phyloP scores from a whole-genome alignment of 2,329 filamentous ascomycete species.

The Clarireedia sp. region DNA sequence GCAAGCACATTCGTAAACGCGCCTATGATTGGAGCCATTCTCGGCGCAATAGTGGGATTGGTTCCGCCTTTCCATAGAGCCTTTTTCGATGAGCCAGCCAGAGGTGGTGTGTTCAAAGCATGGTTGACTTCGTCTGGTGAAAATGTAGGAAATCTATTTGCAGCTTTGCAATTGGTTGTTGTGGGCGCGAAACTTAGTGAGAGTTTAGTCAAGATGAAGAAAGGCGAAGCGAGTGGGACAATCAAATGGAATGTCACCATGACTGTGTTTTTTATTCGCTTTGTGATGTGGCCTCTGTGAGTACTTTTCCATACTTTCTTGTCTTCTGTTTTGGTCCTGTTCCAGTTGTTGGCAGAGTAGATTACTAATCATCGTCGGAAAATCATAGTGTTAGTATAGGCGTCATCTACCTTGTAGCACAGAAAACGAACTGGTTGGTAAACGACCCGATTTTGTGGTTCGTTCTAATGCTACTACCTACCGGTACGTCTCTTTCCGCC shows the following conservation, averaged over 20 bases:
- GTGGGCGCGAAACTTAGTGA: conserved; percentile 56
- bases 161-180: conserved; percentile 55
- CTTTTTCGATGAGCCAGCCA: conserved; percentile 49
- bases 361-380: too few relatives aligned
- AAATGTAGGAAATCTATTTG: conserved; percentile 56
- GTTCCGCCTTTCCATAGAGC: conserved; percentile 49
- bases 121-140: conserved; percentile 56
- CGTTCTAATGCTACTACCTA: conserved; percentile 42
- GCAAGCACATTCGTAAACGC: conserved; percentile 48
- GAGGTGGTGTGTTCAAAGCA: conserved; percentile 57
- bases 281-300: conserved; percentile 50
- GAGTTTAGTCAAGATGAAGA: conserved; percentile 40
- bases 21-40: conserved; percentile 50
- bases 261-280: conserved; percentile 46
- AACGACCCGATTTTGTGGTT: conserved; percentile 61
- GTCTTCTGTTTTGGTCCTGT: too few relatives aligned
- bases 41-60: conserved; percentile 52
- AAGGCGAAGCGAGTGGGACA: conserved; percentile 27
- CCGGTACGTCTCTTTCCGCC: conserved; percentile 7
- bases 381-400: conserved; percentile 38
- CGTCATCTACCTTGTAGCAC: conserved; percentile 46
- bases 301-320: too few relatives aligned
- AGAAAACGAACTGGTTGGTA: conserved; percentile 41
- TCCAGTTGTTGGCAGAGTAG: too few relatives aligned
- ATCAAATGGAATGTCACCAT: conserved; percentile 42